Conservation (phyloP, 352 stramenopile species). For the Globisporangium cederbergense region DNA sequence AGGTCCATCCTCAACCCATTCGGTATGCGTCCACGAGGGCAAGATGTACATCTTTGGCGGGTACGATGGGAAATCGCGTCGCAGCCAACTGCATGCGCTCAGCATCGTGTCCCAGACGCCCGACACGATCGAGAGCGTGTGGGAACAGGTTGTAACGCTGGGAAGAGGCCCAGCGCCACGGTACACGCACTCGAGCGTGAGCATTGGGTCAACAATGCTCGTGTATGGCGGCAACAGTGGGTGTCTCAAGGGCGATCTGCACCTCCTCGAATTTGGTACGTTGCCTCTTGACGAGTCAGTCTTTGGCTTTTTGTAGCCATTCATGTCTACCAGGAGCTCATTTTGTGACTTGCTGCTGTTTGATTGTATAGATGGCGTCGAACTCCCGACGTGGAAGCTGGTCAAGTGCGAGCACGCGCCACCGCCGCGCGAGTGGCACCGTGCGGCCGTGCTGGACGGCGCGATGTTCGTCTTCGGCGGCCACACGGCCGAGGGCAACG, state of each 20-base stretch:
- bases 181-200: constrained; percentile 49
- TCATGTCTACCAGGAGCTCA: neutral
- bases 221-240: constrained; percentile 58
- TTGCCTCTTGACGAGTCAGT: neutral
- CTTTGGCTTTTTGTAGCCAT: neutral
- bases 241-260: constrained; percentile 53
- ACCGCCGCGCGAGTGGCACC: constrained; percentile 48
- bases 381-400: constrained; percentile 44
- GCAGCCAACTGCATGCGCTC: constrained; percentile 43
- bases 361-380: constrained; percentile 17
- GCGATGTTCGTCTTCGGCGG: constrained; percentile 59
- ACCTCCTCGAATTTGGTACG: constrained; percentile 45
- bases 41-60: constrained; percentile 64
- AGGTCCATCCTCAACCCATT: constrained; percentile 49
- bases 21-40: constrained; percentile 39
- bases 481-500: constrained; percentile 39
- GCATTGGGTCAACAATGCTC: constrained; percentile 47
- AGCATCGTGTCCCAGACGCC: constrained; percentile 30
- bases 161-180: constrained; percentile 35
- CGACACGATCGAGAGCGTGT: constrained; percentile 35
- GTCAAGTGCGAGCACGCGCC: constrained; percentile 39
- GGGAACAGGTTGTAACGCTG: constrained; percentile 36
- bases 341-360: neutral
- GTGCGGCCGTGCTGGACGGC: constrained; percentile 32
- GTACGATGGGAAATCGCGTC: constrained; percentile 59